Evolutionary conservation across 768 basidiomycete species (phyloP), one percentile per base, ranked within the genome.

Genomic region (Sistotremastrum niveocremeum): DNA sequence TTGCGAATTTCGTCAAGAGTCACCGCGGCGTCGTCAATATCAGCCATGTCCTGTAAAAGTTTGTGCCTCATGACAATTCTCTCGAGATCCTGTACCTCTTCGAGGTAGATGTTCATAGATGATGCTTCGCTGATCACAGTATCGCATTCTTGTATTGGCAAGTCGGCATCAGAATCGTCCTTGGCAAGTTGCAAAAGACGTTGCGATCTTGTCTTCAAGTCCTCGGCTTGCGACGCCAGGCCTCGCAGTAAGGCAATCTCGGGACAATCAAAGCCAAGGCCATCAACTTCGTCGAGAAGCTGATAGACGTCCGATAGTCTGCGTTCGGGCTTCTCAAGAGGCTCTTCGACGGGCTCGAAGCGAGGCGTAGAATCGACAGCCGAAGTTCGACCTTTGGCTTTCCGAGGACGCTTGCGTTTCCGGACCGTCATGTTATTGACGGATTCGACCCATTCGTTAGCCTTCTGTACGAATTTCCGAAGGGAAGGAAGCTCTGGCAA

Each of bases 391-490:
- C 77, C 72, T 48, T 74, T 73, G 42, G 77, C 73, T 46, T 77
- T 69, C 44, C 79, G 72, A 12, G 80, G 70, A n/a, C 83, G 81
- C 58, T 84, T 85, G 45, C 84, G 73, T 60, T 87, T 88, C 46
- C 84, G 80, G 43, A 81, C 74, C 49, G 81, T 69, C 63, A 86
- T 86, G 0, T 74, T 69, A 52, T 85, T 85, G 33, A 85, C 84
- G 6, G 77, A 70, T 48, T 89, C 87, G n/a, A 90, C 69, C 90
- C 90, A 93, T 55, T 84, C 82, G 51, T 79, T 87, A 12, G 84
- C 90, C 50, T 77, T 72, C 39, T 60, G 73, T 44, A 97, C 86
- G 56, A 86, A 86, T 61, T 78, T 84, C 39, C 81, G 74, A 35
- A 97, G 73, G 41, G 74, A 65, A 31, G 65, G 61, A 46, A 91